Percentiles rank a stretch among this genome's conserved stretches.
Conservation (phyloP, 176 grass and related monocot species). For the Cocos nucifera region DNA sequence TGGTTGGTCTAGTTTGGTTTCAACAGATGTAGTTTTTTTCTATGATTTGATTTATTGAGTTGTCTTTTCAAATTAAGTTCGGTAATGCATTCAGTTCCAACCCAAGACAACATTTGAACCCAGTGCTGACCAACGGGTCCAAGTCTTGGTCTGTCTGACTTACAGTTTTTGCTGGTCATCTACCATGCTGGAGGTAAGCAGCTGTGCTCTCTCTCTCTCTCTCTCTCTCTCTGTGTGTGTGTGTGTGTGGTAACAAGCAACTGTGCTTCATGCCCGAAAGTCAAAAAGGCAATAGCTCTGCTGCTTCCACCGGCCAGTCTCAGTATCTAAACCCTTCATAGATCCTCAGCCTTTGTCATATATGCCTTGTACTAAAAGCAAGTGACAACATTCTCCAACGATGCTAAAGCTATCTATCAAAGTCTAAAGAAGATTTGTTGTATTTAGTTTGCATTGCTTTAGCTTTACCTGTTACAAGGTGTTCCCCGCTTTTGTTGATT, state of each 20-base stretch:
- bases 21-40: too few relatives aligned
- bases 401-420: slow-evolving; percentile 33
- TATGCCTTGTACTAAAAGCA: slow-evolving; percentile 75
- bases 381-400: slow-evolving; percentile 40
- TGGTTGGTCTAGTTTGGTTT: too few relatives aligned
- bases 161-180: too few relatives aligned
- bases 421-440: slow-evolving; percentile 53
- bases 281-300: slow-evolving; percentile 25
- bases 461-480: slow-evolving; percentile 33
- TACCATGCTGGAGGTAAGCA: too few relatives aligned
- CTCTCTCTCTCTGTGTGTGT: too few relatives aligned
- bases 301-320: background rate
- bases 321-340: slow-evolving; percentile 24
- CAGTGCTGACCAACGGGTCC: too few relatives aligned
- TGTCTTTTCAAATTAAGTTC: too few relatives aligned
- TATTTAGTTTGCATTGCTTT: slow-evolving; percentile 40
- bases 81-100: too few relatives aligned
- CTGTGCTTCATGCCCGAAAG: slow-evolving; percentile 30
- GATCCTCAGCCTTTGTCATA: slow-evolving; percentile 23
- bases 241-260: slow-evolving; percentile 12
- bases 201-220: too few relatives aligned
- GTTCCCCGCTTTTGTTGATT: slow-evolving; percentile 44
- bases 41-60: too few relatives aligned
- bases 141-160: too few relatives aligned
- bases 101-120: too few relatives aligned